These are phyloP conservation scores for Acanthamoeba lenticulata DNA, from an alignment of 208 protist genomes.

Conservation along the genomic window DNA sequence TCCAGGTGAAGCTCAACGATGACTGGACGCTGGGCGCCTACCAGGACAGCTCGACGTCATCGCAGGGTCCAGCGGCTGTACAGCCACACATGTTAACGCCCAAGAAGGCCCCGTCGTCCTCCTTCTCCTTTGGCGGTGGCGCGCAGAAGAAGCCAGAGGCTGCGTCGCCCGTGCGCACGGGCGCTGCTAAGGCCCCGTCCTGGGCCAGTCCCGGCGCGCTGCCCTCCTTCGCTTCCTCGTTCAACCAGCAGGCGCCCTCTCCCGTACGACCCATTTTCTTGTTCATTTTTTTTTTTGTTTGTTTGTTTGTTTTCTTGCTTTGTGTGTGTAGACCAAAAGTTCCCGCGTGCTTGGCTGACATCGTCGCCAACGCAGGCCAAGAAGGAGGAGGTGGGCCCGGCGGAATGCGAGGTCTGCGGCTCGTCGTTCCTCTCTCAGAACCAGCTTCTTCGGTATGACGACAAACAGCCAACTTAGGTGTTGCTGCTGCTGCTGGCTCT, in stretches of 20 bases:
- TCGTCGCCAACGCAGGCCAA: not conserved
- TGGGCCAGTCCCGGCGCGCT: not conserved
- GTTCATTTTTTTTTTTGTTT: not conserved
- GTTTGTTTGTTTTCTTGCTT: too few species aligned
- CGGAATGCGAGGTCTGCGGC: not conserved
- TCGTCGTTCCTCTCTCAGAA: constrained; percentile 21
- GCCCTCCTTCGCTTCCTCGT: not conserved
- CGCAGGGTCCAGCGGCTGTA: not conserved
- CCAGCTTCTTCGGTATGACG: not conserved
- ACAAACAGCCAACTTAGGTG: too few species aligned
- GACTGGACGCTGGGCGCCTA: constrained; percentile 16
- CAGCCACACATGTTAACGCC: too few species aligned
- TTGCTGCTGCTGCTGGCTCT: too few species aligned
- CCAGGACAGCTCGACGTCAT: not conserved
- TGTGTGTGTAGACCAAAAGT: not conserved
- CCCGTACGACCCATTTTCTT: not conserved
- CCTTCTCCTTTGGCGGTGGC: too few species aligned
- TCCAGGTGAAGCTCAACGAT: not conserved
- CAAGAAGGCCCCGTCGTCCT: too few species aligned
- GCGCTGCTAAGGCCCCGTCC: not conserved
- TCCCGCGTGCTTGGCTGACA: not conserved
- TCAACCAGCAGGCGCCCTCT: not conserved
- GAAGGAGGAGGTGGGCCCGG: not conserved
- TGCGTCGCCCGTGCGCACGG: too few species aligned
- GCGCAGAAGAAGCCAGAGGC: not conserved